A percentile compares a stretch with the other conserved stretches of the same genome.
These are phyloP conservation scores for Calophaca sinica DNA, from an alignment of 306 rosid species.

Conservation along the genomic window DNA sequence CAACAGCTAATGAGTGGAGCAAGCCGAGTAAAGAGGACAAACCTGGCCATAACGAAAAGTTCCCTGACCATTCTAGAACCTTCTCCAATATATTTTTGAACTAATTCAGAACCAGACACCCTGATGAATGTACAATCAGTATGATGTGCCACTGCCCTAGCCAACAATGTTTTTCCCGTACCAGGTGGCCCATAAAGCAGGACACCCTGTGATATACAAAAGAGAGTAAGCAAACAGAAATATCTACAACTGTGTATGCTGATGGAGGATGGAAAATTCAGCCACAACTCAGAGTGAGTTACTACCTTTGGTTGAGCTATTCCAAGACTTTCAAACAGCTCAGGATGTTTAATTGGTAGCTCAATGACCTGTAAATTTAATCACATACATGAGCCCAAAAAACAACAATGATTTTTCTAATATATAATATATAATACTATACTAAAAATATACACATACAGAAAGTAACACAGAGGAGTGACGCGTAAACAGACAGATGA, in stretches of 20 bases:
- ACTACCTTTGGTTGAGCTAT: conserved; percentile 98
- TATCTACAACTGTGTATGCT: background rate
- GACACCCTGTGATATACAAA: conserved; percentile 68
- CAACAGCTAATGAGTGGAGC: conserved; percentile 1
- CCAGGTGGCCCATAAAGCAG: conserved; percentile 97
- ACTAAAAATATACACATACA: background rate
- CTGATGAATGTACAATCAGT: conserved; percentile 99
- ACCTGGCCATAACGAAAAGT: conserved; percentile 99
- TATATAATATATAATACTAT: too few relatives aligned
- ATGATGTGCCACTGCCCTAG: conserved; percentile 99
- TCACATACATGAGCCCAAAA: conserved; percentile 31
- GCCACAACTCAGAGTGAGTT: background rate
- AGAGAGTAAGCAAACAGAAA: conserved; percentile 41
- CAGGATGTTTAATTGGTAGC: conserved; percentile 94
- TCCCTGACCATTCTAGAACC: conserved; percentile 99
- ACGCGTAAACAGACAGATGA: background rate
- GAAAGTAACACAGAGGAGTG: background rate
- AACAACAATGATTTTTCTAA: background rate
- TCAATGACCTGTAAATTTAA: conserved; percentile 76
- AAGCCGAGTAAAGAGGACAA: conserved; percentile 45
- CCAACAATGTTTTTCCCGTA: conserved; percentile 95
- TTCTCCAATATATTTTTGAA: conserved; percentile 98
- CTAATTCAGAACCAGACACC: conserved; percentile 97
- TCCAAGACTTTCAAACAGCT: conserved; percentile 97
- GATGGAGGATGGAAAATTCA: background rate